A percentile compares a stretch with the other conserved stretches of the same genome.
Conservation (phyloP, 306 rosid genomes). For the Prunus padus region DNA sequence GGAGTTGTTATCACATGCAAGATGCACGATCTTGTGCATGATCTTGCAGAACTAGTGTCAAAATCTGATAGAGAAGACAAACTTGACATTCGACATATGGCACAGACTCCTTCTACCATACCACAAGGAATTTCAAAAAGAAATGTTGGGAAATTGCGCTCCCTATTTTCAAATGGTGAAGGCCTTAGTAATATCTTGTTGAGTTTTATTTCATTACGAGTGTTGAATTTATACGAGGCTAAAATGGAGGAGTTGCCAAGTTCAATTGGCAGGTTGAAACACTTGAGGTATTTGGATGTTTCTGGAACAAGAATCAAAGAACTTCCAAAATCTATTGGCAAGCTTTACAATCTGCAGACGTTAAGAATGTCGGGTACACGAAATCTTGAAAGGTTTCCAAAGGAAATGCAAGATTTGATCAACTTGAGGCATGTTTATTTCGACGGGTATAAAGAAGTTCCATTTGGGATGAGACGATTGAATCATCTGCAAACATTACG, state of each 20-base stretch:
- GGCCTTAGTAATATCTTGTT: too few species aligned
- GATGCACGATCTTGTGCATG: slow-evolving; percentile 12
- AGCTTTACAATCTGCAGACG: neutral
- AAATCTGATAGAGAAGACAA: too few species aligned
- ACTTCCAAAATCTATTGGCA: slow-evolving; percentile 15
- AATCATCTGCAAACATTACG: neutral
- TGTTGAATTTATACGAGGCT: too few species aligned
- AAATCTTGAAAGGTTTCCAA: too few species aligned
- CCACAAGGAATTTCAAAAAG: too few species aligned
- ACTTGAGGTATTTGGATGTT: slow-evolving; percentile 13
- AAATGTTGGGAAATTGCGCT: neutral
- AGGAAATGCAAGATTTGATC: too few species aligned
- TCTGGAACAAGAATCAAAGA: neutral
- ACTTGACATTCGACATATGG: too few species aligned
- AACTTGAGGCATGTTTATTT: too few species aligned
- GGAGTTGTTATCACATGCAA: neutral
- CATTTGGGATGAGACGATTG: neutral
- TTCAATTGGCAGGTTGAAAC: too few species aligned
- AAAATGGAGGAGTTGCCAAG: too few species aligned
- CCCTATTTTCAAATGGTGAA: too few species aligned
- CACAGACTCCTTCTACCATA: too few species aligned
- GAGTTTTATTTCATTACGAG: rapidly evolving
- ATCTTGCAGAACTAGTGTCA: neutral
- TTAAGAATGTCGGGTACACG: rapidly evolving
- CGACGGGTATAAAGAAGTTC: rapidly evolving